These are phyloP conservation scores for Neoascochyta sp. DNA, from an alignment of 2,329 filamentous ascomycete species.

Conservation along the genomic window DNA sequence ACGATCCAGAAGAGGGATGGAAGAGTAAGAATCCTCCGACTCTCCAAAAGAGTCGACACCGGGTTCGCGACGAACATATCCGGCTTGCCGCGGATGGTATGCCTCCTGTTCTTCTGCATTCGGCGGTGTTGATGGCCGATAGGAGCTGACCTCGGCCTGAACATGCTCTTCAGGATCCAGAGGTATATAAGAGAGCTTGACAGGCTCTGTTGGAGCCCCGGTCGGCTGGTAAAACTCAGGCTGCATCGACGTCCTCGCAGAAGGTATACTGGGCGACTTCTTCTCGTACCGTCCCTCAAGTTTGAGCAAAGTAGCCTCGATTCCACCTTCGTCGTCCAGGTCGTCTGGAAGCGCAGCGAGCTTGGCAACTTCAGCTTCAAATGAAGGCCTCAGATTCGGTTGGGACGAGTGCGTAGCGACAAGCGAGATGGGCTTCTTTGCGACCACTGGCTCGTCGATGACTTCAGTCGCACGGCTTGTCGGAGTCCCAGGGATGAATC, in stretches of 20 bases:
- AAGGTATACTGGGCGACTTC: conserved; percentile 26
- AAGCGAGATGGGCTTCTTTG: conserved; percentile 39
- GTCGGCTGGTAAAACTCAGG: conserved; percentile 22
- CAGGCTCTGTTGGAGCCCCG: conserved; percentile 14
- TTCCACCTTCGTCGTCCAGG: conserved; percentile 69
- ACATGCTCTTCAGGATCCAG: conserved; percentile 17
- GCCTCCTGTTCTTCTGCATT: conserved; percentile 29
- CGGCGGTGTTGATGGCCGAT: conserved; percentile 24
- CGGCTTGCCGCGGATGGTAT: conserved; percentile 32
- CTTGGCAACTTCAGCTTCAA: conserved; percentile 82
- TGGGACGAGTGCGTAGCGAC: conserved; percentile 55
- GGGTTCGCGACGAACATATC: conserved; percentile 25
- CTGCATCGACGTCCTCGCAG: conserved; percentile 15
- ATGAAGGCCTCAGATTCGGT: conserved; percentile 61
- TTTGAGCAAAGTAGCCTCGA: conserved; percentile 89
- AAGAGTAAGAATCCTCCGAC: conserved; percentile 72
- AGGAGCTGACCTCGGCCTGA: conserved; percentile 24
- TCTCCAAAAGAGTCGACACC: conserved; percentile 44
- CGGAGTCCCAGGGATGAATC: conserved; percentile 18
- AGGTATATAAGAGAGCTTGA: conserved; percentile 14
- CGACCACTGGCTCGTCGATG: conserved; percentile 7
- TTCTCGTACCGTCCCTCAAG: conserved; percentile 81
- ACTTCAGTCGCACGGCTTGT: conserved; percentile 7
- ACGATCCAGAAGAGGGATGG: conserved; percentile 71
- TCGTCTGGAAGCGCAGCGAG: conserved; percentile 87